Evolutionary conservation across 495 filamentous ascomycete genomes (phyloP).

Genomic region (Aspergillus wentii): DNA sequence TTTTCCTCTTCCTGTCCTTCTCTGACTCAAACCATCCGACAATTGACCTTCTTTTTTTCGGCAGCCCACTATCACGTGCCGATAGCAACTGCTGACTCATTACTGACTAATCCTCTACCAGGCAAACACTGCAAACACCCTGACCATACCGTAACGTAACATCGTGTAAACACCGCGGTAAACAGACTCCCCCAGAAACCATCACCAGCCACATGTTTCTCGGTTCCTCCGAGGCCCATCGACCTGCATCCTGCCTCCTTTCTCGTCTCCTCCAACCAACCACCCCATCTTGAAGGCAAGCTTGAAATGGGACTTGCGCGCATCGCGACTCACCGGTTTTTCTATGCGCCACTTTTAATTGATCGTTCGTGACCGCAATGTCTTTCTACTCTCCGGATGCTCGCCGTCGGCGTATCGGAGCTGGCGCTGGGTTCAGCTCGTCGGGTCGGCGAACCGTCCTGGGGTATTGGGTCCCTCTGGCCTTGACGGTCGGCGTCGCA

Average conservation of each 20-base stretch:
- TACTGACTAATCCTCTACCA: no score
- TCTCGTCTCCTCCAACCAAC: slow-evolving; percentile 9
- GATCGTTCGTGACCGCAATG: slow-evolving; percentile 48
- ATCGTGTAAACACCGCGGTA: slow-evolving; percentile 18
- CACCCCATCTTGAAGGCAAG: slow-evolving; percentile 10
- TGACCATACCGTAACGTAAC: not conserved
- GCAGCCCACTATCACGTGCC: not conserved
- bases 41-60: not conserved
- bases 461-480: slow-evolving; percentile 82
- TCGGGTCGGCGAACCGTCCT: slow-evolving; percentile 60
- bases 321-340: slow-evolving; percentile 22
- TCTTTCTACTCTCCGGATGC: slow-evolving; percentile 69
- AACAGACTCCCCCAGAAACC: slow-evolving; percentile 14
- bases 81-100: not conserved
- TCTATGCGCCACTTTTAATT: slow-evolving; percentile 29
- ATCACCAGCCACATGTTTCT: slow-evolving; percentile 49
- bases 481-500: slow-evolving; percentile 77
- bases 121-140: slow-evolving; percentile 1
- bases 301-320: slow-evolving; percentile 34
- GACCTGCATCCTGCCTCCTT: slow-evolving; percentile 19
- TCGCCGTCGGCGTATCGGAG: slow-evolving; percentile 51
- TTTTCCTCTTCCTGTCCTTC: not conserved
- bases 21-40: not conserved
- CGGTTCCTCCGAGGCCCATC: slow-evolving; percentile 23
- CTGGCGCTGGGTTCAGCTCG: slow-evolving; percentile 49